Percentiles rank a stretch among this genome's conserved stretches.
phyloP scores from a whole-genome alignment of 2,329 filamentous ascomycete species.

The Aspergillus luchuensis region DNA sequence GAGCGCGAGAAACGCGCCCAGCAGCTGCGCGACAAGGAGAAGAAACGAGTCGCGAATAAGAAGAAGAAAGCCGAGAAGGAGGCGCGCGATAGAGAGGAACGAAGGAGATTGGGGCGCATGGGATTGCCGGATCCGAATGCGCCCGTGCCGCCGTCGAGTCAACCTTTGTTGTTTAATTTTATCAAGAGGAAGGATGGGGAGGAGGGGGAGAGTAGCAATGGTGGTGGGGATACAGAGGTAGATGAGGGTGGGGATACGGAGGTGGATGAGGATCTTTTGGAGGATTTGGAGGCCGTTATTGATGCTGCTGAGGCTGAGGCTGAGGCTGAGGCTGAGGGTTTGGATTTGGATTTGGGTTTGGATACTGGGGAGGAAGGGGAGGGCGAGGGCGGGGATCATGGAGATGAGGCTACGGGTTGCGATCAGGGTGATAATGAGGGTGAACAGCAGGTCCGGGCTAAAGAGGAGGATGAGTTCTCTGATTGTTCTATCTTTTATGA shows the following conservation, averaged over 20 bases:
- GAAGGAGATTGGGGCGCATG: slow-evolving; percentile 23
- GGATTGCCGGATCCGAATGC: slow-evolving; percentile 37
- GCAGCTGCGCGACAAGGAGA: slow-evolving; percentile 39
- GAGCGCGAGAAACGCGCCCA: slow-evolving; percentile 44
- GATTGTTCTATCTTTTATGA: slow-evolving; percentile 38
- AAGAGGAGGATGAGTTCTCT: slow-evolving; percentile 36
- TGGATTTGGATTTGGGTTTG: background rate
- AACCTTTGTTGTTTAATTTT: slow-evolving; percentile 38
- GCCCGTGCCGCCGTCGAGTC: slow-evolving; percentile 35
- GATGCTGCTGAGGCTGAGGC: background rate
- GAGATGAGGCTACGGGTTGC: background rate
- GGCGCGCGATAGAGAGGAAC: slow-evolving; percentile 36
- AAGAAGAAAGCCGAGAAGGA: slow-evolving; percentile 41
- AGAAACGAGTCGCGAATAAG: slow-evolving; percentile 36
- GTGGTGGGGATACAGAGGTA: background rate
- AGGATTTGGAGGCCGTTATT: background rate
- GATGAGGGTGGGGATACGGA: slow-evolving; percentile 19
- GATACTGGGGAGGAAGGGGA: slow-evolving; percentile 5
- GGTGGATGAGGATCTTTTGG: slow-evolving; percentile 21
- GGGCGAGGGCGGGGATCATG: slow-evolving; percentile 12
- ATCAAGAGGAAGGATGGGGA: slow-evolving; percentile 21
- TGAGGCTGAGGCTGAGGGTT: background rate
- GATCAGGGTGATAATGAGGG: background rate
- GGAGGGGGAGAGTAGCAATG: too few species aligned
- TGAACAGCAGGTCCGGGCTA: background rate